Evolutionary conservation across 192 early-diverging fungal species (phyloP).

Genomic region (Coemansia sp.): DNA sequence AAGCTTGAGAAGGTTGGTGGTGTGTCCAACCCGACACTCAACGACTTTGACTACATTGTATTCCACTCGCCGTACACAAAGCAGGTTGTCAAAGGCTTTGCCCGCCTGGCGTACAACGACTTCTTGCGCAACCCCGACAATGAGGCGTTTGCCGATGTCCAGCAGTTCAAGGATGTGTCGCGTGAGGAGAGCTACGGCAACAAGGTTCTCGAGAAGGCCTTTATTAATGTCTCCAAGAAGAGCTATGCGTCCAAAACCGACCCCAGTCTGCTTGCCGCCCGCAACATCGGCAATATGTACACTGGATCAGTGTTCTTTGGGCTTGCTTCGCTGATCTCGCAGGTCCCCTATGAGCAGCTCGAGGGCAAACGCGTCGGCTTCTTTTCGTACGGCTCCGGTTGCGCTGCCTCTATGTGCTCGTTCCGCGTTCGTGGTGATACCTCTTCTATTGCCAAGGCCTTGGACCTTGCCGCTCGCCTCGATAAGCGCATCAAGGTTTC

Average conservation of each 20-base stretch:
- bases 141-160: constrained; percentile 56
- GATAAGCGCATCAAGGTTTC: constrained; percentile 70
- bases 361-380: constrained; percentile 81
- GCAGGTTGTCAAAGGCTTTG: constrained; percentile 93
- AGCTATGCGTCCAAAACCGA: constrained; percentile 73
- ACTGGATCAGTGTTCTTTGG: constrained; percentile 72
- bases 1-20: constrained; percentile 58
- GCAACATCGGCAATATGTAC: constrained; percentile 97
- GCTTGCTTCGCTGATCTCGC: constrained; percentile 78
- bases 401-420: constrained; percentile 93
- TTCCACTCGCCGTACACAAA: constrained; percentile 99
- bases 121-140: constrained; percentile 76
- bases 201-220: constrained; percentile 91
- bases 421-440: constrained; percentile 74
- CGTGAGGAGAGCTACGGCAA: constrained; percentile 77
- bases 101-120: constrained; percentile 90
- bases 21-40: constrained; percentile 46
- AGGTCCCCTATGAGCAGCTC: constrained; percentile 67
- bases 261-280: constrained; percentile 75
- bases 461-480: constrained; percentile 74
- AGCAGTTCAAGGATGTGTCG: constrained; percentile 59
- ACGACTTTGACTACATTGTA: constrained; percentile 73
- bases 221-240: constrained; percentile 77
- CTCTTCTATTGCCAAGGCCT: constrained; percentile 57
- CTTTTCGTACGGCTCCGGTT: constrained; percentile 97